Evolutionary conservation across 257 asterid species (phyloP), one percentile per base, ranked within the genome.

Genomic region (Parsonsia alboflavescens): DNA sequence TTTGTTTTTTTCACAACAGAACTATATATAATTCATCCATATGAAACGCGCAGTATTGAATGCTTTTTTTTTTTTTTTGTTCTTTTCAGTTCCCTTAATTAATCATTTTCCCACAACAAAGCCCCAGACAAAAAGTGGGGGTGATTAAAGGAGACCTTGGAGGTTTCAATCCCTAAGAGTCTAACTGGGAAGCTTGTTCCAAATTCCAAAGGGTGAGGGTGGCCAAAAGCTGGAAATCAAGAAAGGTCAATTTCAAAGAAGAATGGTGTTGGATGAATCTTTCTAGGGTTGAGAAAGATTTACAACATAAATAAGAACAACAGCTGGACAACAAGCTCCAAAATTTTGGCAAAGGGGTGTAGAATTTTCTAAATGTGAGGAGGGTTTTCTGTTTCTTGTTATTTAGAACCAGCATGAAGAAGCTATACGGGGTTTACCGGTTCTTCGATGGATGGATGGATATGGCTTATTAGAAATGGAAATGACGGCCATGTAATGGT

Each of bases 51-150:
- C 82, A 77, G 82, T 80, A 78, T 75, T 61, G 49, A 71, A 82
- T 68, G 80, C 80, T 83, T 75, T 48, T 30, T 64, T 54, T 54
- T 54, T 52, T 33, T 33, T 33, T 33, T 3, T 33, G 1, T 33
- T 33, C 39, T 33, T 1, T 56, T 87, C 75, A 82, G 69, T 77
- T 81, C 77, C 74, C 67, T 74, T 24, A 52, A 82, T 81, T 74
- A 76, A 82, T 86, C 80, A 74, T 77, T 85, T 77, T 85, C 78
- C 80, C 87, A 79, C 82, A 83, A 84, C 75, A 83, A 79, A 75
- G 80, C 81, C 88, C 93, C 85, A 62, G 77, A 70, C 78, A 80
- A 85, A 86, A 79, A 83, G 56, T 70, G 84, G 83, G 70, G 84
- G 75, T 26, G 81, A 67, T 69, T 33, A 33, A 84, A 78, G 74